Conservation (phyloP, 129 eudicot species). For the Flaveria robusta region DNA sequence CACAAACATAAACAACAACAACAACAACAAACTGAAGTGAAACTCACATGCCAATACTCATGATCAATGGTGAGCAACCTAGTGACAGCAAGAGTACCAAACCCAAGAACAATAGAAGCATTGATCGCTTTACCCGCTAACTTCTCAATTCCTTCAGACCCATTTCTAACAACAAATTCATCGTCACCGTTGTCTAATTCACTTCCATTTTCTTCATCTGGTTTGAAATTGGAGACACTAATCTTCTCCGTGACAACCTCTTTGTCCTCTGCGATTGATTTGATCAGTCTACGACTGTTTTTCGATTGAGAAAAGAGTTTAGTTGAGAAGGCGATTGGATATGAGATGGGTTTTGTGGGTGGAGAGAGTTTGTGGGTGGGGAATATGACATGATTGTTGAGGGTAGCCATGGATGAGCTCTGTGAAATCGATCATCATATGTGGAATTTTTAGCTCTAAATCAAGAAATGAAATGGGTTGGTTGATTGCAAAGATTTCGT, state of each 20-base stretch:
- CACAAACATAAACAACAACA: neutral
- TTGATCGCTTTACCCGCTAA: slow-evolving; percentile 48
- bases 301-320: slow-evolving; percentile 24
- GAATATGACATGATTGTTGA: slow-evolving; percentile 22
- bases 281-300: slow-evolving; percentile 14
- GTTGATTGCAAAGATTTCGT: slow-evolving; percentile 1
- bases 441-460: neutral
- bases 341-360: slow-evolving; percentile 21
- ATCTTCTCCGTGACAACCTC: slow-evolving; percentile 38
- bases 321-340: slow-evolving; percentile 17
- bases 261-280: slow-evolving; percentile 49
- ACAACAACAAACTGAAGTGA: neutral
- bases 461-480: neutral
- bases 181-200: neutral
- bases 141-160: neutral
- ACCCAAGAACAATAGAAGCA: slow-evolving; percentile 81
- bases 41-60: slow-evolving; percentile 84
- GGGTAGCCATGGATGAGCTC: slow-evolving; percentile 40
- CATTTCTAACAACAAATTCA: neutral
- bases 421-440: neutral
- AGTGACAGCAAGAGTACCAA: slow-evolving; percentile 75
- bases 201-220: slow-evolving; percentile 28
- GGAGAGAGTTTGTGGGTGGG: slow-evolving; percentile 21
- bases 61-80: slow-evolving; percentile 88
- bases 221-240: slow-evolving; percentile 13